Evolutionary conservation across 495 filamentous ascomycete species (phyloP).

Genomic region (Xylaria acuta): DNA sequence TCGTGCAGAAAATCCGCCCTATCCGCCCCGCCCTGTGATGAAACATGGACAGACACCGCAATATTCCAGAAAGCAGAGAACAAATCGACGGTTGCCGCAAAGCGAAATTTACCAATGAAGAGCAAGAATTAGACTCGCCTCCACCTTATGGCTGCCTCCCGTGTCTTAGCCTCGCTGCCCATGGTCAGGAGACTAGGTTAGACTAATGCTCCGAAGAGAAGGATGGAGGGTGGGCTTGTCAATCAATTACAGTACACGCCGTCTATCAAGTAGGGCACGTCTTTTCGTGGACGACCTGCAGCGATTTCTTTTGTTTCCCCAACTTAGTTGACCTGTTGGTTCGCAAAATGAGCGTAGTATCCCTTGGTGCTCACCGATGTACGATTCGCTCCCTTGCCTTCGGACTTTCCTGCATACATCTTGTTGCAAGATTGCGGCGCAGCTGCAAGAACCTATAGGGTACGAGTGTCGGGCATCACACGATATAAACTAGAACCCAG

Average conservation of each 20-base stretch:
- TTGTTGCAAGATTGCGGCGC: conserved; percentile 13
- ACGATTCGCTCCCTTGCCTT: background rate
- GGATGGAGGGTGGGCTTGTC: background rate
- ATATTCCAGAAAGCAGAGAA: conserved; percentile 16
- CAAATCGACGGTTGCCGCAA: background rate
- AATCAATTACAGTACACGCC: background rate
- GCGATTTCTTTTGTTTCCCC: background rate
- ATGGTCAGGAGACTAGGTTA: background rate
- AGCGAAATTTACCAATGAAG: background rate
- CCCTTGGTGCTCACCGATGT: background rate
- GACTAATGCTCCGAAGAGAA: background rate
- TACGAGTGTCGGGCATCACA: conserved; percentile 13
- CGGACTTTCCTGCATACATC: background rate
- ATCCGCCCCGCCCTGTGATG: conserved; percentile 18
- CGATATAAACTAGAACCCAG: background rate
- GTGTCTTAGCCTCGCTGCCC: background rate
- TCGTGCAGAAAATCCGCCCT: conserved; percentile 21
- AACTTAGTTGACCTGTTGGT: background rate
- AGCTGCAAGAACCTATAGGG: conserved; percentile 2
- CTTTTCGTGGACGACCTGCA: background rate
- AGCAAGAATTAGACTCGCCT: background rate
- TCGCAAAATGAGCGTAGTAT: background rate
- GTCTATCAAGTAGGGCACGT: background rate
- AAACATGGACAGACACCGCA: conserved; percentile 13
- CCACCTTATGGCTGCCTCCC: background rate